A percentile compares a stretch with the other conserved stretches of the same genome.
Evolutionary conservation across 768 basidiomycete genomes (phyloP).

Genomic region (Termitomyces sp.): DNA sequence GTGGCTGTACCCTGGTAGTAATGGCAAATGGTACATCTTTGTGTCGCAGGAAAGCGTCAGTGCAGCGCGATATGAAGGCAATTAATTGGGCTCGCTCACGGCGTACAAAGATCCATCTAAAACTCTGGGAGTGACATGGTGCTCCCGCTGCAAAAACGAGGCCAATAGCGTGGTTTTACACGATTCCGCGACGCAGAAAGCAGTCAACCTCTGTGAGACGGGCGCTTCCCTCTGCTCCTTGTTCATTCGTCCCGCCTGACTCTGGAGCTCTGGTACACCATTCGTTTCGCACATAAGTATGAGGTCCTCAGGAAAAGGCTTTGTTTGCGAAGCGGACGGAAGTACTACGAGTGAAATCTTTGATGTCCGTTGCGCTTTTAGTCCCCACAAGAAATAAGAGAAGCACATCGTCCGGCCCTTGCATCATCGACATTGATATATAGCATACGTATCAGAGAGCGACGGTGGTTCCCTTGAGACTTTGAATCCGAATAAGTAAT

Average conservation of each 20-base stretch:
- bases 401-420: conserved; percentile 28
- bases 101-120: conserved; percentile 94
- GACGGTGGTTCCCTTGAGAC: no score
- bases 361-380: conserved; percentile 71
- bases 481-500: no score
- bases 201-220: conserved; percentile 78
- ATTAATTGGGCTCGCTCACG: conserved; percentile 40
- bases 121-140: conserved; percentile 79
- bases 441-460: no score
- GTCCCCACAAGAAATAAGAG: conserved; percentile 29
- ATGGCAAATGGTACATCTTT: conserved; percentile 87
- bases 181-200: conserved; percentile 83
- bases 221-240: conserved; percentile 80
- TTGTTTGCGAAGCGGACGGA: conserved; percentile 86
- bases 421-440: background rate
- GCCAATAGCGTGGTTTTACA: conserved; percentile 81
- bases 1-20: conserved; percentile 87
- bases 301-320: conserved; percentile 56
- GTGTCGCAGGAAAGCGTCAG: background rate
- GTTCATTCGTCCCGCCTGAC: conserved; percentile 82
- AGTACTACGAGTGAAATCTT: conserved; percentile 89
- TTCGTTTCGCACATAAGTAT: conserved; percentile 64
- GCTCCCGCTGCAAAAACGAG: conserved; percentile 87
- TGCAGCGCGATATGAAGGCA: no score
- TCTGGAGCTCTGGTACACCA: conserved; percentile 73